These are phyloP conservation scores for Cryptomeria japonica DNA, from an alignment of 75 land plant genomes.

Conservation along the genomic window DNA sequence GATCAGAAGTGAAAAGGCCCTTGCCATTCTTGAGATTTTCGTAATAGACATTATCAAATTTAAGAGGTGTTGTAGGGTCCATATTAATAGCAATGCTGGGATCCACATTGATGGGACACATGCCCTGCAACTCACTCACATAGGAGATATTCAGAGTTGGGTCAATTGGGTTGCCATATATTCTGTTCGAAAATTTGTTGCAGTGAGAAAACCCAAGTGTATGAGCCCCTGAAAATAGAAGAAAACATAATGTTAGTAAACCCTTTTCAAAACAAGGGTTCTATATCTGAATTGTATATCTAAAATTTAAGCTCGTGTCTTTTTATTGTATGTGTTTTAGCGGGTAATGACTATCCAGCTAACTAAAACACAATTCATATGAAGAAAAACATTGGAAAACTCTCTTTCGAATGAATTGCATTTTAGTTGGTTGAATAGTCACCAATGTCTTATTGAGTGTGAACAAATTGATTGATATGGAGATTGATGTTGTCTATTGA, in stretches of 20 bases:
- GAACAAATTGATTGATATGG: no score
- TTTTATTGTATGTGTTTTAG: no score
- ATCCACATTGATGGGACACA: constrained; percentile 63
- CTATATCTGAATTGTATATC: no score
- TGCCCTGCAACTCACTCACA: constrained; percentile 34
- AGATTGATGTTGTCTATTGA: no score
- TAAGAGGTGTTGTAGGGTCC: constrained; percentile 51
- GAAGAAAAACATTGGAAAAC: no score
- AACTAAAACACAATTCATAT: no score
- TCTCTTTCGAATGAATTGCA: no score
- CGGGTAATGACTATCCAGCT: no score
- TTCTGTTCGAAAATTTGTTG: constrained; percentile 29
- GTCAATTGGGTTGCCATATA: constrained; percentile 41
- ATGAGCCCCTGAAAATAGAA: constrained; percentile 44
- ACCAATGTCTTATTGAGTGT: no score
- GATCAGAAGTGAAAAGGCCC: constrained; percentile 73
- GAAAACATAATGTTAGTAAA: background rate
- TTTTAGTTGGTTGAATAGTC: no score
- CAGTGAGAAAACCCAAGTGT: constrained; percentile 60
- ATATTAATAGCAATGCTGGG: constrained; percentile 54
- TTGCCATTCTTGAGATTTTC: constrained; percentile 42
- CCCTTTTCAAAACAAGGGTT: background rate
- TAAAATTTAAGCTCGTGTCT: no score
- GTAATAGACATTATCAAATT: constrained; percentile 74
- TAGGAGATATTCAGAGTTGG: constrained; percentile 58